Evolutionary conservation across 164 flowering plant species (phyloP).

Genomic region (Saururus chinensis): DNA sequence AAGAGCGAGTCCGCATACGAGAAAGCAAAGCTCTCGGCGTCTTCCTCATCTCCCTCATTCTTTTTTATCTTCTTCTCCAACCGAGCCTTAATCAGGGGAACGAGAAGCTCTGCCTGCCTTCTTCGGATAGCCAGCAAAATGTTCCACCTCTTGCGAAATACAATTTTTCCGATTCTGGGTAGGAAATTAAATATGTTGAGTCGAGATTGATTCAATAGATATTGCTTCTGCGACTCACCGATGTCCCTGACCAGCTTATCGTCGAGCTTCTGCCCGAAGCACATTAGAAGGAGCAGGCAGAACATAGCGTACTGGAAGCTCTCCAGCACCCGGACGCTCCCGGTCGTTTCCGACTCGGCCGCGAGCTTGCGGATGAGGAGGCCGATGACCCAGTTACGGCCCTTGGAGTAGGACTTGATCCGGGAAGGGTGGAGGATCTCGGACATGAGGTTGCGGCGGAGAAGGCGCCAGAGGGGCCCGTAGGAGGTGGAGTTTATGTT

Average conservation of each 20-base stretch:
- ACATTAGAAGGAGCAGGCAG: too few species aligned
- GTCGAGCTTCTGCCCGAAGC: not conserved
- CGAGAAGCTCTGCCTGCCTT: slow-evolving; percentile 8
- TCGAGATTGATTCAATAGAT: too few species aligned
- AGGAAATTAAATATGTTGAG: too few species aligned
- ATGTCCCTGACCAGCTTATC: not conserved
- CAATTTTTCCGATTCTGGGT: too few species aligned
- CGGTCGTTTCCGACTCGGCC: too few species aligned
- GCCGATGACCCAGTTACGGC: not conserved
- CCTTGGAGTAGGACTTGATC: slow-evolving; percentile 8
- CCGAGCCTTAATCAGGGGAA: slow-evolving; percentile 15
- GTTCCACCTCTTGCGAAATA: too few species aligned
- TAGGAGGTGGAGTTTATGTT: slow-evolving; percentile 3
- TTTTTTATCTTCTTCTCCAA: not conserved
- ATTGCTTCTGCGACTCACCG: too few species aligned
- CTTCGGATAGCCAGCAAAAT: slow-evolving; percentile 5
- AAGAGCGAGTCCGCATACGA: slow-evolving; percentile 20
- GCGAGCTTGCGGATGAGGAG: too few species aligned
- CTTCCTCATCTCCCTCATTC: not conserved
- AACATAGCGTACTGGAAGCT: too few species aligned
- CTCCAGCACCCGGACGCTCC: too few species aligned
- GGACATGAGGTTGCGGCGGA: slow-evolving; percentile 32
- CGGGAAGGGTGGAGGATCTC: slow-evolving; percentile 7
- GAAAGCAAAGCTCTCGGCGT: not conserved
- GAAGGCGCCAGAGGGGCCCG: slow-evolving; percentile 33